phyloP scores from a whole-genome alignment of 2,329 filamentous ascomycete genomes.

The Colletotrichum costaricense region DNA sequence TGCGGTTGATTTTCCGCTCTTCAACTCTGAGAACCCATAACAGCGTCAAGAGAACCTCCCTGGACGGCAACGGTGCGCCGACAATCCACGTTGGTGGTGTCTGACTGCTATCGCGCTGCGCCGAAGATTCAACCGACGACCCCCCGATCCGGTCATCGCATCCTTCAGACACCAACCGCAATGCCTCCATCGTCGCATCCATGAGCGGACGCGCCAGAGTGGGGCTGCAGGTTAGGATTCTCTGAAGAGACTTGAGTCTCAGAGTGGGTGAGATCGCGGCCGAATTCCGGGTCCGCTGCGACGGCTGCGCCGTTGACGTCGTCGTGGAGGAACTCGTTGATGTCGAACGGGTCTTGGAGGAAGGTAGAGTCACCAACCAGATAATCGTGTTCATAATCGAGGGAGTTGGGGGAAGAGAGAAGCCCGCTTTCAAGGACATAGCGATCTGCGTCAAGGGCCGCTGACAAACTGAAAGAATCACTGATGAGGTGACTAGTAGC shows the following conservation, averaged over 20 bases:
- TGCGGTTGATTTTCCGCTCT: slow-evolving; percentile 47
- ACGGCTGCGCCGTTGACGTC: slow-evolving; percentile 60
- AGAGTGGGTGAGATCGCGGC: slow-evolving; percentile 66
- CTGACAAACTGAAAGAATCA: slow-evolving; percentile 76
- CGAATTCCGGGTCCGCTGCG: slow-evolving; percentile 64
- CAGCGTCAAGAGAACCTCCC: slow-evolving; percentile 60
- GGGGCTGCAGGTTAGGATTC: slow-evolving; percentile 79
- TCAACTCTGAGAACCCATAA: slow-evolving; percentile 59
- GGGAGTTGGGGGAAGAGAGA: slow-evolving; percentile 77
- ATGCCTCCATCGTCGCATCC: slow-evolving; percentile 80
- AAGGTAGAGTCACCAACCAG: slow-evolving; percentile 69
- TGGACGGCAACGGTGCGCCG: slow-evolving; percentile 55
- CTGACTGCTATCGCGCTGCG: slow-evolving; percentile 50
- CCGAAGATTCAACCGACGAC: slow-evolving; percentile 45
- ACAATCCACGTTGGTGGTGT: slow-evolving; percentile 50
- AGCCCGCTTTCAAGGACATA: slow-evolving; percentile 81
- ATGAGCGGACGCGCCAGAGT: slow-evolving; percentile 77
- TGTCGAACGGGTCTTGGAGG: slow-evolving; percentile 59
- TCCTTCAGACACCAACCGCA: slow-evolving; percentile 77
- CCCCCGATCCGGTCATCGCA: slow-evolving; percentile 57
- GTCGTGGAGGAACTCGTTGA: slow-evolving; percentile 67
- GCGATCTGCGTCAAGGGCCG: slow-evolving; percentile 78
- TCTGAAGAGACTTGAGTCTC: slow-evolving; percentile 71
- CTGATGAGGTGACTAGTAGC: slow-evolving; percentile 75
- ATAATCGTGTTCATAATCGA: slow-evolving; percentile 75